Evolutionary conservation across 1,139 yeast genomes (phyloP), one percentile per base, ranked within the genome.

Genomic region (Candida tetrigidarum): DNA sequence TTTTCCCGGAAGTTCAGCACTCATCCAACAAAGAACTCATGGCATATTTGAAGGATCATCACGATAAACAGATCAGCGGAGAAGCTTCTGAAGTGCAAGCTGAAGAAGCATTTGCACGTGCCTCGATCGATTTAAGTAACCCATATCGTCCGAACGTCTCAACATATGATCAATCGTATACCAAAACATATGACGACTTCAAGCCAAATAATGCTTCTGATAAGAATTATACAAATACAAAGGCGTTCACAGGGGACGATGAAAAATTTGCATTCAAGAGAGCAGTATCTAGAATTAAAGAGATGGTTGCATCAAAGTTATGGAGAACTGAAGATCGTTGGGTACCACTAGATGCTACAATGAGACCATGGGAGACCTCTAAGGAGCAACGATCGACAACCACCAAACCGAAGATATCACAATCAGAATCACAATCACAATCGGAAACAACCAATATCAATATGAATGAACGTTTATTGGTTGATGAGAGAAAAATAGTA

Each of bases 181-280:
- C 76, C 34, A 65, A 64, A 35, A 63, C 63, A 6, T 77, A 66
- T 54, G 62, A 57, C 15, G 80, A 71, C 47, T 58, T 52, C 30
- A 49, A 46, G 20, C 54, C 47, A 9, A 41, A 41, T 14, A 40
- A 41, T 10, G 18, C 20, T 9, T 19, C 27, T 0, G 44, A 47
- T 20, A 48, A 52, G 8, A 74, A 81, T 54, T 82, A 74, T 55
- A 71, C 77, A 15, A 72, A 81, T 41, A 59, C 76, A 11, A 68
- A 70, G 15, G 84, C 84, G 2, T 86, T 85, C 54, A 85, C 90
- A 0, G 92, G 93, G 23, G 91, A 85, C 55, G 92, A 86, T 61
- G 92, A 86, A 58, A 78, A 76, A 62, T 85, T 86, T 66, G 91
- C 93, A 2, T 85, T 80, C 56, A 82, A 81, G 51, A 63, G 92